Evolutionary conservation across 192 early-diverging fungal genomes (phyloP).

Genomic region (Coemansia sp.): DNA sequence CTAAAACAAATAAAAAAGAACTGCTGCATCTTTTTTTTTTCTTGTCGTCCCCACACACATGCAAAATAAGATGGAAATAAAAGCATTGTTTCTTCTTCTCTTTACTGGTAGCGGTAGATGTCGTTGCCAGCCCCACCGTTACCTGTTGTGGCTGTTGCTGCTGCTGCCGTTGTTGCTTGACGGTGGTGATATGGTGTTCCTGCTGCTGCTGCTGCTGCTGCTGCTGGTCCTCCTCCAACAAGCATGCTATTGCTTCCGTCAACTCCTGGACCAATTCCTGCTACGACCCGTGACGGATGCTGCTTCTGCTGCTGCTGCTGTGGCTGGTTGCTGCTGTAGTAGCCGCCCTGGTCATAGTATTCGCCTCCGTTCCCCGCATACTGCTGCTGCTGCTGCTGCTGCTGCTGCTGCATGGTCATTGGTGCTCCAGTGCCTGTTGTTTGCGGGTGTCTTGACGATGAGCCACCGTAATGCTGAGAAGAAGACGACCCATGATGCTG

Average conservation of each 20-base stretch:
- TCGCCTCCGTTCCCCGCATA: not conserved
- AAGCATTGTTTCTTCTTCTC: too few relatives aligned
- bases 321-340: constrained; percentile 23
- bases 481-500: constrained; percentile 7
- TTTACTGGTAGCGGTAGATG: constrained; percentile 8
- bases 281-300: too few relatives aligned
- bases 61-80: too few relatives aligned
- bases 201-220: constrained; percentile 5
- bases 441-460: not conserved
- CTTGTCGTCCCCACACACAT: too few relatives aligned
- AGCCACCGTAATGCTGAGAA: constrained; percentile 4
- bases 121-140: not conserved
- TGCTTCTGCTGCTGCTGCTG: constrained; percentile 1
- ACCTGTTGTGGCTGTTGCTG: not conserved
- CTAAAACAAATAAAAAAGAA: too few relatives aligned
- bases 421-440: not conserved
- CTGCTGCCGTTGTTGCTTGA: constrained; percentile 8
- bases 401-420: constrained; percentile 7
- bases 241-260: not conserved
- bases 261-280: too few relatives aligned
- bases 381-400: constrained; percentile 6
- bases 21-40: too few relatives aligned
- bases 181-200: constrained; percentile 4
- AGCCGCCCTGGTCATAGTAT: constrained; percentile 32
- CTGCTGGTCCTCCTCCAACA: constrained; percentile 7